These are phyloP conservation scores for Podila clonocystis DNA, from an alignment of 192 early-diverging fungal genomes.

Conservation along the genomic window DNA sequence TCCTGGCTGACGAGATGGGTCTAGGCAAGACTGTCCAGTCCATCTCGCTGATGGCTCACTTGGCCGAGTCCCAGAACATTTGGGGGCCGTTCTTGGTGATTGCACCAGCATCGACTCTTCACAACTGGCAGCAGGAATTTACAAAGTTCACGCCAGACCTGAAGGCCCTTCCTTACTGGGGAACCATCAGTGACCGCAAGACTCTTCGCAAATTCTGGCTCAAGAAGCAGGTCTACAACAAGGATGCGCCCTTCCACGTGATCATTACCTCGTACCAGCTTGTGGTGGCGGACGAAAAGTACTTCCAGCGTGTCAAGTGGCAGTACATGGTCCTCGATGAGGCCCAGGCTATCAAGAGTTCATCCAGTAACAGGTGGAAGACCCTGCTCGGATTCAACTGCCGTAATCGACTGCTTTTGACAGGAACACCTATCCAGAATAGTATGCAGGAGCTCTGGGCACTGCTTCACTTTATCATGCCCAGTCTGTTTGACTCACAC, in stretches of 20 bases:
- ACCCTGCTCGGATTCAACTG: slow-evolving; percentile 84
- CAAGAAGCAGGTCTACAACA: slow-evolving; percentile 75
- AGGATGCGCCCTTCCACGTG: slow-evolving; percentile 88
- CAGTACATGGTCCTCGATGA: slow-evolving; percentile 97
- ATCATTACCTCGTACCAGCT: slow-evolving; percentile 92
- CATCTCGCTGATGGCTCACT: slow-evolving; percentile 87
- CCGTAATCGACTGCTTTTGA: slow-evolving; percentile 86
- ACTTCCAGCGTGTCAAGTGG: slow-evolving; percentile 89
- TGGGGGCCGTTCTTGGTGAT: slow-evolving; percentile 95
- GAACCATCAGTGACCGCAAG: slow-evolving; percentile 83
- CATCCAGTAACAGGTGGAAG: slow-evolving; percentile 89
- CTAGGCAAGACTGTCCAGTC: slow-evolving; percentile 93
- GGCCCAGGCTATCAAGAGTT: slow-evolving; percentile 94
- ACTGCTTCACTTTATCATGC: slow-evolving; percentile 95
- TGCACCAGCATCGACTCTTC: slow-evolving; percentile 87
- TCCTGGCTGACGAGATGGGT: slow-evolving; percentile 90
- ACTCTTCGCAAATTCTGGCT: slow-evolving; percentile 83
- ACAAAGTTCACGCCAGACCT: slow-evolving; percentile 82
- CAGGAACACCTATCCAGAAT: slow-evolving; percentile 95
- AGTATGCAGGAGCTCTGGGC: slow-evolving; percentile 96
- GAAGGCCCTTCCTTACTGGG: slow-evolving; percentile 89
- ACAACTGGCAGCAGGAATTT: slow-evolving; percentile 95
- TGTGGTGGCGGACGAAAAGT: slow-evolving; percentile 80
- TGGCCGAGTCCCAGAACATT: slow-evolving; percentile 85
- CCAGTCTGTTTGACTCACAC: slow-evolving; percentile 91